Evolutionary conservation across 2,329 filamentous ascomycete genomes (phyloP), one percentile per base, ranked within the genome.

Genomic region (Calonectria henricotiae): DNA sequence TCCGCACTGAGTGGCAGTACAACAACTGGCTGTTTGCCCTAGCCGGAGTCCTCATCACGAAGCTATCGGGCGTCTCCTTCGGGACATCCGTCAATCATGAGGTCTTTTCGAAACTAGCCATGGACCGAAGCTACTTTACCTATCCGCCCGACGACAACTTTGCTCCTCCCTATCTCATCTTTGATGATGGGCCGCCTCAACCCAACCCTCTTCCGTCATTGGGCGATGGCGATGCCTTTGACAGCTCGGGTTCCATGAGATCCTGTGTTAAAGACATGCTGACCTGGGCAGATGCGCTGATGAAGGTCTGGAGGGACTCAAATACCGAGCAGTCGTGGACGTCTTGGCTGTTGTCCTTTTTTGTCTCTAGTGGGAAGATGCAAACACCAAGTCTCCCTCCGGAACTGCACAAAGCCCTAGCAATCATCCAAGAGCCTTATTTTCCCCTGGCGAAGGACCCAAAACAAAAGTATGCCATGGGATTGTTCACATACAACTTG

Each of bases 21-120:
- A 64, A 60, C 41, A 68, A 64, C 17, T 68, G 66, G 66, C 23
- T 60, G 5, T 68, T 47, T 23, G 66, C 66, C 15, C 27, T 68
- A 2, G 60, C 66, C 11, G 66, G 66, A 4, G 37, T 20, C 12
- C 17, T 68, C 3, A 51, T 68, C 27, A 27, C 41, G 1, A 51
- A 39, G 4, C 20, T 60, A 32, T 30, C 39, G 25, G 20, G 39
- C 1, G 25, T 8, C 3, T 51, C 66, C 9, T 58, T 27, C 13
- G 66, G 66, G 11, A 32, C 54, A 4, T 37, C 63, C 11, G 30
- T 58, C 4, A 1, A 60, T 9, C 9, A 51, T 32, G 47, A 68
- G 9, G 55, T 68, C 5, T 43, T 68, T n/a, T 17, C 46, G 12
- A 25, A 30, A 3, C 23, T 68, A 7, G 43, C n/a, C 1, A 68